These are phyloP conservation scores for Glycyrrhiza uralensis DNA, from an alignment of 306 rosid species.

Conservation along the genomic window DNA sequence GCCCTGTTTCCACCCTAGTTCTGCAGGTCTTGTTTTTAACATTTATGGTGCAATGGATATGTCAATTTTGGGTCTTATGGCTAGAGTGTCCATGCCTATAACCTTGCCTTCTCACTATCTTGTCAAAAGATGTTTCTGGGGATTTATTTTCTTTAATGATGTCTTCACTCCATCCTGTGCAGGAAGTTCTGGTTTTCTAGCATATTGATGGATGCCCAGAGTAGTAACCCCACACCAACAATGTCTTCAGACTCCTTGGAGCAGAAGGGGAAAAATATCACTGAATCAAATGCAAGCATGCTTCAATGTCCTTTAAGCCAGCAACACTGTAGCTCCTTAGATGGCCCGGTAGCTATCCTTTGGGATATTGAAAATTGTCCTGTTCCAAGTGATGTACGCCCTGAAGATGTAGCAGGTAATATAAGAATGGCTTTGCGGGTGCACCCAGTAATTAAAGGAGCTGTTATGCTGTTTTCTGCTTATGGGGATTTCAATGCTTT, in stretches of 20 bases:
- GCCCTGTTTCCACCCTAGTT: not conserved
- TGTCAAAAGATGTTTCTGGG: not conserved
- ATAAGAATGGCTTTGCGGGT: conserved; percentile 93
- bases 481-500: conserved; percentile 94
- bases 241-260: conserved; percentile 46
- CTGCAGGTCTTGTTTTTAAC: not conserved
- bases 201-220: conserved; percentile 47
- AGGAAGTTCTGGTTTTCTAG: conserved; percentile 40
- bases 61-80: not conserved
- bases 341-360: conserved; percentile 84
- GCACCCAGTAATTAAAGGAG: conserved; percentile 87
- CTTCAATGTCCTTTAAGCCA: conserved; percentile 51
- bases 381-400: conserved; percentile 91
- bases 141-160: conserved; percentile 22
- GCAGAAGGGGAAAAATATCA: conserved; percentile 47
- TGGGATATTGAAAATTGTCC: conserved; percentile 99
- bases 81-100: not conserved
- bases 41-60: not conserved
- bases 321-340: conserved; percentile 45
- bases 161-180: conserved; percentile 20
- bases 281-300: conserved; percentile 50
- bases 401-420: conserved; percentile 92
- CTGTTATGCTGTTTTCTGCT: conserved; percentile 79
- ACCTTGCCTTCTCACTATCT: not conserved
- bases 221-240: conserved; percentile 31